Percentiles rank a stretch among this genome's conserved stretches.
These are phyloP conservation scores for Starmera stellimalicola DNA, from an alignment of 1,139 yeast genomes.

Conservation along the genomic window DNA sequence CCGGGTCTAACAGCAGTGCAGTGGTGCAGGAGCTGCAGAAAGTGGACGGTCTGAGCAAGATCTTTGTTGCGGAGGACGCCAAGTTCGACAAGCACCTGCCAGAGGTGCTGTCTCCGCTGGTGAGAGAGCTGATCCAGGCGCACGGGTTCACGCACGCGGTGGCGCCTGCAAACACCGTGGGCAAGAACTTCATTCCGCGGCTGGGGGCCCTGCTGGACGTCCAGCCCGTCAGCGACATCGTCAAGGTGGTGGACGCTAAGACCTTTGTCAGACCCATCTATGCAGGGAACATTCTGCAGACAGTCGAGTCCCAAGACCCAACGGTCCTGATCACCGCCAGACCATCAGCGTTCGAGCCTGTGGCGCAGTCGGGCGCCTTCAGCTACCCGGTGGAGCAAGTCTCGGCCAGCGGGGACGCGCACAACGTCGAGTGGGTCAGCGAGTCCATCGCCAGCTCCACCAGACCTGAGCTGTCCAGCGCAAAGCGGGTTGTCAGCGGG, in stretches of 20 bases:
- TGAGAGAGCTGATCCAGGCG: slow-evolving; percentile 35
- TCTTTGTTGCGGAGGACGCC: slow-evolving; percentile 39
- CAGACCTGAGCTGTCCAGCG: slow-evolving; percentile 87
- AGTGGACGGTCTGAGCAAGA: slow-evolving; percentile 30
- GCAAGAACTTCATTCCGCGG: slow-evolving; percentile 82
- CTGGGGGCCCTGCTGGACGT: slow-evolving; percentile 76
- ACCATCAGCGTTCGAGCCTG: slow-evolving; percentile 72
- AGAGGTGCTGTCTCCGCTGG: slow-evolving; percentile 54
- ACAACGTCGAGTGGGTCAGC: slow-evolving; percentile 43
- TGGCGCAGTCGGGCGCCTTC: slow-evolving; percentile 26
- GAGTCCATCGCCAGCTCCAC: slow-evolving; percentile 70
- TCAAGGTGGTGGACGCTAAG: slow-evolving; percentile 51
- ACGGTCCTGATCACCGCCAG: slow-evolving; percentile 67
- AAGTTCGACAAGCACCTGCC: slow-evolving; percentile 52
- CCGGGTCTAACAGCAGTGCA: slow-evolving; percentile 43
- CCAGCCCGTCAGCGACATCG: slow-evolving; percentile 83
- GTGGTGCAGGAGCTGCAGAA: slow-evolving; percentile 30
- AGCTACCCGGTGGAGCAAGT: slow-evolving; percentile 43
- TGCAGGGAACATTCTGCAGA: slow-evolving; percentile 89
- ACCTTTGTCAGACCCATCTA: slow-evolving; percentile 90
- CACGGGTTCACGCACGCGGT: slow-evolving; percentile 61
- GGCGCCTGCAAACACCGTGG: slow-evolving; percentile 76
- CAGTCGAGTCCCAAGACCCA: slow-evolving; percentile 64
- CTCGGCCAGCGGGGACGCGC: slow-evolving; percentile 24
- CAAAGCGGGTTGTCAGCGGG: slow-evolving; percentile 75